Percentiles rank a stretch among this genome's conserved stretches.
Evolutionary conservation across 768 basidiomycete species (phyloP).

Genomic region (Strobilomyces echinocephalus): DNA sequence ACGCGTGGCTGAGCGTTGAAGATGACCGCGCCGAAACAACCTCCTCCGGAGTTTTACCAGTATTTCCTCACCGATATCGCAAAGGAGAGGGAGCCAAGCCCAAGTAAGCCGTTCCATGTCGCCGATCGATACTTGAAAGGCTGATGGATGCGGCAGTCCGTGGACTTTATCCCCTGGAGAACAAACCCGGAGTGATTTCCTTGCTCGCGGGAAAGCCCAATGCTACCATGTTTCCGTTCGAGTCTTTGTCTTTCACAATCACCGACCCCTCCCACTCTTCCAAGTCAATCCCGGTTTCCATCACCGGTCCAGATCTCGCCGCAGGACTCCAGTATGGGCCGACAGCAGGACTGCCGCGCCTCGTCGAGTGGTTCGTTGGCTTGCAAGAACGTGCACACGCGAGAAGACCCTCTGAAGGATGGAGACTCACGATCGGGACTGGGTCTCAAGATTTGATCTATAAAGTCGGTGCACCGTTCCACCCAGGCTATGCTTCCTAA

Average conservation of each 20-base stretch:
- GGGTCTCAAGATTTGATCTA: conserved; percentile 88
- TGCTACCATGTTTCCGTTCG: conserved; percentile 85
- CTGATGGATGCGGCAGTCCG: conserved; percentile 41
- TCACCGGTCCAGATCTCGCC: conserved; percentile 57
- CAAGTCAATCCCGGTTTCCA: conserved; percentile 45
- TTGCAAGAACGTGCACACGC: conserved; percentile 71
- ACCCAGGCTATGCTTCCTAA: conserved; percentile 4
- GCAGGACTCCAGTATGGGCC: conserved; percentile 73
- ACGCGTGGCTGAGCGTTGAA: not conserved
- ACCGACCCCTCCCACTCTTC: conserved; percentile 43
- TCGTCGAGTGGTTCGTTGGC: conserved; percentile 64
- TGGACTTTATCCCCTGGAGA: conserved; percentile 74
- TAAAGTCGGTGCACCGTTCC: conserved; percentile 49
- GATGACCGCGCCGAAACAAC: conserved; percentile 12
- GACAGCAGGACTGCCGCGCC: conserved; percentile 61
- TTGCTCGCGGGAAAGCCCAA: conserved; percentile 92
- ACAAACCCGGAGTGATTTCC: conserved; percentile 70
- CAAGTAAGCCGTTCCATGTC: conserved; percentile 42
- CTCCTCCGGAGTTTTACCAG: conserved; percentile 53
- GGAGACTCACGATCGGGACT: conserved; percentile 72
- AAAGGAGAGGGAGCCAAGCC: conserved; percentile 57
- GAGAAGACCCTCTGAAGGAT: conserved; percentile 56
- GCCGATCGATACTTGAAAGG: not conserved
- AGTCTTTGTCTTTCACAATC: conserved; percentile 64
- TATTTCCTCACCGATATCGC: conserved; percentile 59